phyloP scores from a whole-genome alignment of 805 yeast species.

The Metschnikowia amazonensis region DNA sequence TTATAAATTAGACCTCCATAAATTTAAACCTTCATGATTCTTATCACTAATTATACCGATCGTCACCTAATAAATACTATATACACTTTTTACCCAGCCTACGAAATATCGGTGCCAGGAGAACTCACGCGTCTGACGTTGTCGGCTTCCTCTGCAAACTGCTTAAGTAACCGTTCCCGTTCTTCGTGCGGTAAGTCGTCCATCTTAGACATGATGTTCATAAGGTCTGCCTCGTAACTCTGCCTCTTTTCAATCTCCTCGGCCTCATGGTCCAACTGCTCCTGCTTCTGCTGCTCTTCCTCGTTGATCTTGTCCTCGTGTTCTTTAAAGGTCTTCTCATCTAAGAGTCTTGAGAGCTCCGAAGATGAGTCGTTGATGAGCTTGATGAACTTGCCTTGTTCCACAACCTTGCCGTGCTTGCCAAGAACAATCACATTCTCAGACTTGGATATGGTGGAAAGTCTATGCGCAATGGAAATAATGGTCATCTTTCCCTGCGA shows the following conservation, averaged over 20 bases:
- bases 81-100: constrained; percentile 7
- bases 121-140: constrained; percentile 7
- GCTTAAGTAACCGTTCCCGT: constrained; percentile 27
- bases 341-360: constrained; percentile 39
- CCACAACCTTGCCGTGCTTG: constrained; percentile 39
- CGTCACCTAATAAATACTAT: constrained; percentile 11
- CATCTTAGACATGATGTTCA: constrained; percentile 28
- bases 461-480: constrained; percentile 43
- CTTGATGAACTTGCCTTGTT: constrained; percentile 37
- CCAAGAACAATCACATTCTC: constrained; percentile 43
- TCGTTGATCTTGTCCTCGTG: constrained; percentile 22
- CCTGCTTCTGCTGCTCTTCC: constrained; percentile 25
- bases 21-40: no score
- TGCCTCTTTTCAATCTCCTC: constrained; percentile 21
- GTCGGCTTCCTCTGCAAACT: constrained; percentile 22
- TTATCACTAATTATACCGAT: no score
- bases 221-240: constrained; percentile 18
- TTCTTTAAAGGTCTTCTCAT: constrained; percentile 29
- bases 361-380: constrained; percentile 40
- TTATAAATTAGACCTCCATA: no score
- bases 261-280: constrained; percentile 24
- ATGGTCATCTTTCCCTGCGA: constrained; percentile 40
- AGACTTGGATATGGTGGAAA: constrained; percentile 43
- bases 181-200: constrained; percentile 36
- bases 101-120: constrained; percentile 6